Evolutionary conservation across 495 filamentous ascomycete genomes (phyloP).

Genomic region (Baudoinia panamericana): DNA sequence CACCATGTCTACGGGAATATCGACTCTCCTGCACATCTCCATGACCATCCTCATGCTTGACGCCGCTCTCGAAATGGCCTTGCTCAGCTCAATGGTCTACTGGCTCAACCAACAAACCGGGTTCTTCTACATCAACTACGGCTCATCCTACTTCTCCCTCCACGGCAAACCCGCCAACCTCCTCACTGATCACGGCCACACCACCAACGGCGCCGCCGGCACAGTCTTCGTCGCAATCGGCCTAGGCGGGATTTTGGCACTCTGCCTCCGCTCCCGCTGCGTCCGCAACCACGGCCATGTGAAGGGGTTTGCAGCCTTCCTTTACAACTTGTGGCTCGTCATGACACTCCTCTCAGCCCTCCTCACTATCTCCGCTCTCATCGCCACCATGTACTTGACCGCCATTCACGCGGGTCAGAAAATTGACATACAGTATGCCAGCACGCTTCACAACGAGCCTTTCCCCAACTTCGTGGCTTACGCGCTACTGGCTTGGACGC

Average conservation of each 20-base stretch:
- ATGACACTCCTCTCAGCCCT: constrained; percentile 5
- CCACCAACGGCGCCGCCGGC: constrained; percentile 17
- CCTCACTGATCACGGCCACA: constrained; percentile 17
- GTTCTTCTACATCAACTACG: constrained; percentile 6
- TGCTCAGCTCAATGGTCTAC: constrained; percentile 8
- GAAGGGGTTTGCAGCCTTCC: neutral
- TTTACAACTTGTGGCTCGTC: constrained; percentile 13
- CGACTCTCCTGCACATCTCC: constrained; percentile 7
- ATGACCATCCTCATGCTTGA: constrained; percentile 8
- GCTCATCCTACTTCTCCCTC: constrained; percentile 5
- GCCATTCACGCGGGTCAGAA: constrained; percentile 4
- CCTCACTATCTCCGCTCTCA: constrained; percentile 6
- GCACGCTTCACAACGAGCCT: constrained; percentile 7
- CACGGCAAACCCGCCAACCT: constrained; percentile 15
- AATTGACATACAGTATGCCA: constrained; percentile 9
- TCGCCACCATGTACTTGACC: constrained; percentile 12
- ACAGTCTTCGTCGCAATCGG: constrained; percentile 13
- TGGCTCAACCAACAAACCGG: constrained; percentile 16
- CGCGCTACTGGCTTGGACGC: constrained; percentile 37
- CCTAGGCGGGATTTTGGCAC: constrained; percentile 8
- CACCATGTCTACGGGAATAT: neutral
- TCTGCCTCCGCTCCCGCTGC: constrained; percentile 13
- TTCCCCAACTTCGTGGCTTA: constrained; percentile 29
- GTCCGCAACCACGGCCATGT: no score
- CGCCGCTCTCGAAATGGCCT: constrained; percentile 8